Percentiles rank a stretch among this genome's conserved stretches.
These are phyloP conservation scores for Pyricularia pennisetigena DNA, from an alignment of 2,329 filamentous ascomycete genomes.

Conservation along the genomic window DNA sequence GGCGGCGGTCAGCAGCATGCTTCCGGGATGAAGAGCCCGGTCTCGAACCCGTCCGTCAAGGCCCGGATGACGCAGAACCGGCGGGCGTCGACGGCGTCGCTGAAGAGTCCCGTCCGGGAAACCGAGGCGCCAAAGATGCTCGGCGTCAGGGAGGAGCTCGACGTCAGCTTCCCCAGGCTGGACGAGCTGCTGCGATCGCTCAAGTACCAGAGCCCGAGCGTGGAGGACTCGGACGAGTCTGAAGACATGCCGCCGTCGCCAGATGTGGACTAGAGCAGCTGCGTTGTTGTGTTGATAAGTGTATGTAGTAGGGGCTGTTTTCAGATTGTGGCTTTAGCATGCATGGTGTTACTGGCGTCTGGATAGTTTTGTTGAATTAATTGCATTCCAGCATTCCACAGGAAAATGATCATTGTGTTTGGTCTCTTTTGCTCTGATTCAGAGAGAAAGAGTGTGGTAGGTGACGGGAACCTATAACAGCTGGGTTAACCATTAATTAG, in stretches of 20 bases:
- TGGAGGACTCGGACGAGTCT: conserved; percentile 4
- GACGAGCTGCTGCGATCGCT: neutral
- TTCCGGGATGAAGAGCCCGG: neutral
- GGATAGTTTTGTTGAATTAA: neutral
- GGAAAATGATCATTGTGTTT: too few relatives aligned
- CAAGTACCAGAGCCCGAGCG: conserved; percentile 3
- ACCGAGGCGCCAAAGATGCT: neutral
- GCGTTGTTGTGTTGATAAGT: neutral
- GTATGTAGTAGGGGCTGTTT: neutral
- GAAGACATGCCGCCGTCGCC: conserved; percentile 3
- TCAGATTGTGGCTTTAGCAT: neutral
- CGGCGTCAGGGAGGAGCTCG: neutral
- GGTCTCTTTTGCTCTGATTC: too few relatives aligned
- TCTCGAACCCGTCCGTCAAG: neutral
- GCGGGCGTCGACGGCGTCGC: neutral
- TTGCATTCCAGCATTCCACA: too few relatives aligned
- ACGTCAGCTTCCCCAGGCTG: neutral
- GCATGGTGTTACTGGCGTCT: neutral
- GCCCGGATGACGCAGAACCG: neutral
- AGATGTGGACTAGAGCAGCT: neutral
- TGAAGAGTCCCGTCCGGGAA: neutral
- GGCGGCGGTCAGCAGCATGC: neutral
- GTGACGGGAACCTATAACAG: too few relatives aligned
- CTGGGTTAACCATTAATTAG: too few relatives aligned
- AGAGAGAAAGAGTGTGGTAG: too few relatives aligned